Percentiles rank a stretch among this genome's conserved stretches.
phyloP scores from a whole-genome alignment of 148 eudicot genomes.

The Fagopyrum tataricum region DNA sequence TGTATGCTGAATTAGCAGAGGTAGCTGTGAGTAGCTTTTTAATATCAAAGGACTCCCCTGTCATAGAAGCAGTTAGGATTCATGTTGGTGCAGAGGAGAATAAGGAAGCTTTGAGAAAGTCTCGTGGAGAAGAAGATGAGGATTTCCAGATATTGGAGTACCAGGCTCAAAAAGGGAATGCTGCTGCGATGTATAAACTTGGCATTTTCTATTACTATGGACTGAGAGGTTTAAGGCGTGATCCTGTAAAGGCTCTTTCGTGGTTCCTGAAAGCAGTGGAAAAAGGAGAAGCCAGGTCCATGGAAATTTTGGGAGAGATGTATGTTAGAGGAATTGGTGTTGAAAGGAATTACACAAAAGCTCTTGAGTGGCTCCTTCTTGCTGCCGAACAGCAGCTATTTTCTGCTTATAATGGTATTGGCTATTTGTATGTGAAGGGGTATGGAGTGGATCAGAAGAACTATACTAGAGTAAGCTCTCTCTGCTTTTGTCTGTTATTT shows the following conservation, averaged over 20 bases:
- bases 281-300: constrained; percentile 84
- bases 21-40: constrained; percentile 79
- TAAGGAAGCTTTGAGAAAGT: constrained; percentile 83
- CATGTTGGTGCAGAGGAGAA: constrained; percentile 91
- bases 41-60: constrained; percentile 82
- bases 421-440: constrained; percentile 90
- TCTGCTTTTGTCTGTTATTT: constrained; percentile 6
- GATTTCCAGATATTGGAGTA: constrained; percentile 95
- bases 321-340: constrained; percentile 88
- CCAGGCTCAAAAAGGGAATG: constrained; percentile 94
- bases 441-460: constrained; percentile 90
- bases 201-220: constrained; percentile 92
- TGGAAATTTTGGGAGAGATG: constrained; percentile 96
- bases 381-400: constrained; percentile 77
- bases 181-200: constrained; percentile 79
- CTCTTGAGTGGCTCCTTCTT: constrained; percentile 76
- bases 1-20: constrained; percentile 83
- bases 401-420: constrained; percentile 96
- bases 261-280: constrained; percentile 91
- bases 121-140: constrained; percentile 93
- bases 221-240: constrained; percentile 81
- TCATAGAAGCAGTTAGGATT: constrained; percentile 72
- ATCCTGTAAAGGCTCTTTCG: constrained; percentile 63
- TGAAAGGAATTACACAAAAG: constrained; percentile 75
- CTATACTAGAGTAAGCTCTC: constrained; percentile 59